Evolutionary conservation across 73 alveolate species (phyloP).

Genomic region (Paramecium octaurelia): DNA sequence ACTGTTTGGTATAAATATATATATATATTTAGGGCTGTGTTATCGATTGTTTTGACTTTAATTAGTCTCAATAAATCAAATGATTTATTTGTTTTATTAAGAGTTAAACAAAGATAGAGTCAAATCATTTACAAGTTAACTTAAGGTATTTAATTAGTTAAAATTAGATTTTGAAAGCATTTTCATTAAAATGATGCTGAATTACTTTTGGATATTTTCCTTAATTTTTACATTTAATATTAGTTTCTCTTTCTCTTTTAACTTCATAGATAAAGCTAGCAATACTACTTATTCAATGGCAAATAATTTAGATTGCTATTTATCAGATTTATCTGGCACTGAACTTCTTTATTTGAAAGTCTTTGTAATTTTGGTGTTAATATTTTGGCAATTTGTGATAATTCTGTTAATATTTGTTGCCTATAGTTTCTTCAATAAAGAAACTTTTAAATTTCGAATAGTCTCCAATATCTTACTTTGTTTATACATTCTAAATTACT

Average conservation of each 20-base stretch:
- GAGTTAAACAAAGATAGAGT: not conserved
- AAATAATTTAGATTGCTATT: not conserved
- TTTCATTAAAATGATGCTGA: not conserved
- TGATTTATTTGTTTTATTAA: not conserved
- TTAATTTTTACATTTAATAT: not conserved
- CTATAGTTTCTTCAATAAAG: not conserved
- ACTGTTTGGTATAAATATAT: not conserved
- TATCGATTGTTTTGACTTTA: not conserved
- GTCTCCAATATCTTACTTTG: not conserved
- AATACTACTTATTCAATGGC: not conserved
- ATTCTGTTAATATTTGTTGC: not conserved
- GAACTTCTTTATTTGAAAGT: not conserved
- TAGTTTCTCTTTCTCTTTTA: not conserved
- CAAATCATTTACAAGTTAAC: not conserved
- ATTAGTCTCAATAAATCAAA: not conserved
- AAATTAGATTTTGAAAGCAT: not conserved
- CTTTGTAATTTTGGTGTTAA: no score
- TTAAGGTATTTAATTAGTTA: not conserved
- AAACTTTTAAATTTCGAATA: not conserved
- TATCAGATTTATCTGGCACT: not conserved
- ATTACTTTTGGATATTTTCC: not conserved
- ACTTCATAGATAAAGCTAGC: not conserved
- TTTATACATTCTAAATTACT: not conserved
- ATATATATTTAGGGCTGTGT: no score
- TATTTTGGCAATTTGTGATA: not conserved